A percentile compares a stretch with the other conserved stretches of the same genome.
phyloP scores from a whole-genome alignment of 1,284 basidiomycete genomes.

The Tausonia pullulans region DNA sequence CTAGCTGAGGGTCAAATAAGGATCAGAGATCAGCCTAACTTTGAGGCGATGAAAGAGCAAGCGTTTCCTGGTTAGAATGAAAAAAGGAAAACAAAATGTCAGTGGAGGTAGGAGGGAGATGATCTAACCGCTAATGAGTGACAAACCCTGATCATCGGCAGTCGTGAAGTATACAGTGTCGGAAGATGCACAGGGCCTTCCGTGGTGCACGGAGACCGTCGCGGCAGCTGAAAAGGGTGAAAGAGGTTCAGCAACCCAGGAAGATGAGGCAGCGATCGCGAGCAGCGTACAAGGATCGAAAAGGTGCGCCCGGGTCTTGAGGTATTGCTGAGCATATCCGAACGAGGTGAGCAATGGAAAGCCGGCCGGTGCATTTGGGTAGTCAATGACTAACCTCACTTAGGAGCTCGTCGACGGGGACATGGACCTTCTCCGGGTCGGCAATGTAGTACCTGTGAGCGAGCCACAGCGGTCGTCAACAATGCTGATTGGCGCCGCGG shows the following conservation, averaged over 20 bases:
- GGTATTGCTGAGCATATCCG: constrained; percentile 50
- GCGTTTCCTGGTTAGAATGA: constrained; percentile 54
- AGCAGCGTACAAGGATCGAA: constrained; percentile 52
- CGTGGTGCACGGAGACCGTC: constrained; percentile 39
- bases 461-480: neutral
- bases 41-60: constrained; percentile 81
- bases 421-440: constrained; percentile 62
- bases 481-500: constrained; percentile 10
- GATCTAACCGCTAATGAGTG: neutral
- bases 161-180: constrained; percentile 93
- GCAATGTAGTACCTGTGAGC: constrained; percentile 62
- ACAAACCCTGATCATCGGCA: constrained; percentile 53
- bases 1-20: neutral
- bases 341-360: too few relatives aligned
- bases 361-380: neutral
- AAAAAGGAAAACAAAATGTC: neutral
- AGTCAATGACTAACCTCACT: constrained; percentile 46
- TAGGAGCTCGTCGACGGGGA: constrained; percentile 65
- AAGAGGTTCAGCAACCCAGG: too few relatives aligned
- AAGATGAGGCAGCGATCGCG: too few relatives aligned
- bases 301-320: constrained; percentile 62
- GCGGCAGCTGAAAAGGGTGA: neutral
- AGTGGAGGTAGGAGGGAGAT: neutral
- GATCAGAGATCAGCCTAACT: constrained; percentile 55
- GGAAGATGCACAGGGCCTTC: constrained; percentile 64